Percentiles rank a stretch among this genome's conserved stretches.
These are phyloP conservation scores for Candida bentonensis DNA, from an alignment of 805 yeast species.

Conservation along the genomic window DNA sequence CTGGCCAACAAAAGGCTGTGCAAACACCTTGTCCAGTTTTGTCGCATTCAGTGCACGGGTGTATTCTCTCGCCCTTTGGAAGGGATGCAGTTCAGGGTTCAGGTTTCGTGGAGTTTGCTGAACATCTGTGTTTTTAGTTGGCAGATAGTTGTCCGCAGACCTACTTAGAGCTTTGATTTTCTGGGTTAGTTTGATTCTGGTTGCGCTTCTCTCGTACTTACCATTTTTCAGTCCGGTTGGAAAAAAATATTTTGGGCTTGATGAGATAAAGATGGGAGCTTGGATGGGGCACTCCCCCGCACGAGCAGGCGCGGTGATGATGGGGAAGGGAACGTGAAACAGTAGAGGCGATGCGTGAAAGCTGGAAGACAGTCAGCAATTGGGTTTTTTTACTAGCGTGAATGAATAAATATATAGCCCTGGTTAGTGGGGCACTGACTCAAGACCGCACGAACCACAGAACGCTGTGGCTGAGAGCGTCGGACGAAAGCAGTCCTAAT, in stretches of 20 bases:
- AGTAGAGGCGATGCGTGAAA: no score
- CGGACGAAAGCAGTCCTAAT: no score
- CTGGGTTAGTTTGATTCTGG: conserved; percentile 20
- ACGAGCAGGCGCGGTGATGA: no score
- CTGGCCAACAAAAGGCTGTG: conserved; percentile 93
- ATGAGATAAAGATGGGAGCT: conserved; percentile 2
- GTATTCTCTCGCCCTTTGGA: conserved; percentile 93
- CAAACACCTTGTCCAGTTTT: conserved; percentile 90
- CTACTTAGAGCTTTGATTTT: conserved; percentile 81
- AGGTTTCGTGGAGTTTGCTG: conserved; percentile 77
- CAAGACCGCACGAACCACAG: no score
- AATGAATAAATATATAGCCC: no score
- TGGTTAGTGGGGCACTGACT: no score
- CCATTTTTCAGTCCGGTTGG: conserved; percentile 5
- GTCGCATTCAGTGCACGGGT: conserved; percentile 91
- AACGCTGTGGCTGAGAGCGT: no score
- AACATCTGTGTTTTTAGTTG: conserved; percentile 82
- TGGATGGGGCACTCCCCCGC: no score
- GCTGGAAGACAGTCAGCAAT: no score
- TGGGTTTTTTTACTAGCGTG: no score
- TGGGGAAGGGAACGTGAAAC: no score
- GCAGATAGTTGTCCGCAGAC: conserved; percentile 84
- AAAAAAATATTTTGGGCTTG: neutral
- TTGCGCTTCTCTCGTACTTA: conserved; percentile 1
- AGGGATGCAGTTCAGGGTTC: conserved; percentile 90